These are phyloP conservation scores for Claviceps sorghi DNA, from an alignment of 2,329 filamentous ascomycete genomes.

Conservation along the genomic window DNA sequence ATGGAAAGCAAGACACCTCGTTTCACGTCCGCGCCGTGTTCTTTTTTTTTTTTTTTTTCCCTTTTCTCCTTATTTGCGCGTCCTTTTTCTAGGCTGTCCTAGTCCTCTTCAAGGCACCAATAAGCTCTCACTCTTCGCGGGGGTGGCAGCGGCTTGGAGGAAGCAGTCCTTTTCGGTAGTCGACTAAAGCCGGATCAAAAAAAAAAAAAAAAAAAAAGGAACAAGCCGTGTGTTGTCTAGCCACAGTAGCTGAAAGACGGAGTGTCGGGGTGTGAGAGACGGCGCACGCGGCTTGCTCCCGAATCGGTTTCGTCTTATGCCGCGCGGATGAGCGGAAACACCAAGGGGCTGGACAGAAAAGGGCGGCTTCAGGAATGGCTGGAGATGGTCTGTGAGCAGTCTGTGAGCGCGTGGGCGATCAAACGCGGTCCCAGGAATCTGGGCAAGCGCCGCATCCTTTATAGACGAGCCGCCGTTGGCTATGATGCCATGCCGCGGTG, in stretches of 20 bases:
- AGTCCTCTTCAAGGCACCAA: neutral
- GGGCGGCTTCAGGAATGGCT: neutral
- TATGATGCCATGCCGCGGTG: neutral
- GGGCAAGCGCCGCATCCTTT: slow-evolving; percentile 2
- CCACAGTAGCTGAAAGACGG: neutral
- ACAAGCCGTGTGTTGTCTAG: neutral
- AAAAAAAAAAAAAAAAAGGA: too few relatives aligned
- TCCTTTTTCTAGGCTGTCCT: neutral
- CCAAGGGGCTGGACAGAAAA: neutral
- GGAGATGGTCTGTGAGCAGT: neutral
- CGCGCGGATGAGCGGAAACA: neutral
- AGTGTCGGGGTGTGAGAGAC: neutral
- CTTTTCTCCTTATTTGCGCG: neutral
- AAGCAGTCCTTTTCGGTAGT: neutral
- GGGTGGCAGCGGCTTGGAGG: too few relatives aligned
- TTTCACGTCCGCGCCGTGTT: neutral
- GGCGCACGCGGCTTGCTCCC: neutral
- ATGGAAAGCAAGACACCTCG: neutral
- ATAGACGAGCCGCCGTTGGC: neutral
- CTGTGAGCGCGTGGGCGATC: neutral
- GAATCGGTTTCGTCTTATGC: neutral
- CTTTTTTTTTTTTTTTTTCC: neutral
- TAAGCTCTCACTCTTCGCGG: neutral
- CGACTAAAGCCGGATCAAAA: neutral
- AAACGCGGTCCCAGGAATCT: neutral